Conservation (phyloP, 305 asterid species). For the Solanum hybrid region DNA sequence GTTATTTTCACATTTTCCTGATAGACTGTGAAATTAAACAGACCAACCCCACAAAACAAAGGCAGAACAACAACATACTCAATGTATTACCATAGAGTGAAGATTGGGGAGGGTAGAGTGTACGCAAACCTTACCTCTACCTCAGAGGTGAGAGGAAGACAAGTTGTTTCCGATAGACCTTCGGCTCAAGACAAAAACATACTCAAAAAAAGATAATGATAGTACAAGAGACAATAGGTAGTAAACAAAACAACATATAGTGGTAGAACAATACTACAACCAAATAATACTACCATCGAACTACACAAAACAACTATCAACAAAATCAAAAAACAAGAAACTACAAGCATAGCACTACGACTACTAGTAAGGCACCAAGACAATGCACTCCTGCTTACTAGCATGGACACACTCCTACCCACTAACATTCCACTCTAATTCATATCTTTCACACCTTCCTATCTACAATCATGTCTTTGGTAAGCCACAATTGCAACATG, state of each 20-base stretch:
- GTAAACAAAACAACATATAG: neutral
- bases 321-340: neutral
- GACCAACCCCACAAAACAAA: neutral
- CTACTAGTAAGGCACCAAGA: neutral
- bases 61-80: neutral
- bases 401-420: neutral
- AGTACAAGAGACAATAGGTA: neutral
- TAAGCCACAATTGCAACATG: neutral
- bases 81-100: neutral
- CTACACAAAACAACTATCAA: neutral
- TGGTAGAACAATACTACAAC: neutral
- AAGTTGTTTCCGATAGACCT: neutral
- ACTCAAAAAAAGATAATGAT: neutral
- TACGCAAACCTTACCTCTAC: neutral
- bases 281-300: neutral
- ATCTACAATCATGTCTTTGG: neutral
- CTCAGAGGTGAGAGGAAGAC: neutral
- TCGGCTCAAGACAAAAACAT: neutral
- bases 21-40: neutral
- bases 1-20: neutral
- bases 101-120: neutral
- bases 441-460: neutral
- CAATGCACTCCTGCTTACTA: neutral
- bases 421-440: neutral
- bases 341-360: neutral